These are phyloP conservation scores for Arabidopsis suecica DNA, from an alignment of 345 rosid species.

Conservation along the genomic window DNA sequence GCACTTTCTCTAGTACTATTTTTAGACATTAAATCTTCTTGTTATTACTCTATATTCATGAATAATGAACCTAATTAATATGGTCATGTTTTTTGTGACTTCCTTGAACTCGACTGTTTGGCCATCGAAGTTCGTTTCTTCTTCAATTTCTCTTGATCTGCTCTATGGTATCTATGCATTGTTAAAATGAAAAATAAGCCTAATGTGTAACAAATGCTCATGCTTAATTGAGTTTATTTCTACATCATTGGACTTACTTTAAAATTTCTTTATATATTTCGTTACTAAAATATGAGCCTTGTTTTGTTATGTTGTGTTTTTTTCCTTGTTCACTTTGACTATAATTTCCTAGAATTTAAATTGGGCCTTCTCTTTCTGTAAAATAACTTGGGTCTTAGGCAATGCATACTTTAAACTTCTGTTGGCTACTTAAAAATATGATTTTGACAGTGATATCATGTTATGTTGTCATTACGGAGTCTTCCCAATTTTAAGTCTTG, in stretches of 20 bases:
- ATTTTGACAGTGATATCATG: background rate
- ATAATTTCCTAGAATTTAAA: background rate
- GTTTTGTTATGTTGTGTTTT: background rate
- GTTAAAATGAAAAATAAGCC: background rate
- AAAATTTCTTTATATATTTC: background rate
- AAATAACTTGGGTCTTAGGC: background rate
- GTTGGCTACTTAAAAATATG: background rate
- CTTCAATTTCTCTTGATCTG: background rate
- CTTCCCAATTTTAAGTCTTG: too few species aligned
- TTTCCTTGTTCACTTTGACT: background rate
- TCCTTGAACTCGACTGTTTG: slow-evolving; percentile 58
- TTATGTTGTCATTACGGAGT: too few species aligned
- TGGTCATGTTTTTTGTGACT: slow-evolving; percentile 50
- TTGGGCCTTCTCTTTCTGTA: background rate
- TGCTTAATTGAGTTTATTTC: background rate
- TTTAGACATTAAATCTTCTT: background rate
- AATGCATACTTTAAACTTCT: background rate
- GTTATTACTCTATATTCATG: background rate
- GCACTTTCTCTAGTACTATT: slow-evolving; percentile 21
- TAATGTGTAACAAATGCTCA: background rate
- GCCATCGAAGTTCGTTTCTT: background rate
- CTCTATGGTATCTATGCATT: slow-evolving; percentile 54
- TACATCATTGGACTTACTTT: background rate
- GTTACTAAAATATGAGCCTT: background rate
- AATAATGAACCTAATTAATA: background rate